Conservation (phyloP, 108 stramenopile species). For the Craspedostauros australis region DNA sequence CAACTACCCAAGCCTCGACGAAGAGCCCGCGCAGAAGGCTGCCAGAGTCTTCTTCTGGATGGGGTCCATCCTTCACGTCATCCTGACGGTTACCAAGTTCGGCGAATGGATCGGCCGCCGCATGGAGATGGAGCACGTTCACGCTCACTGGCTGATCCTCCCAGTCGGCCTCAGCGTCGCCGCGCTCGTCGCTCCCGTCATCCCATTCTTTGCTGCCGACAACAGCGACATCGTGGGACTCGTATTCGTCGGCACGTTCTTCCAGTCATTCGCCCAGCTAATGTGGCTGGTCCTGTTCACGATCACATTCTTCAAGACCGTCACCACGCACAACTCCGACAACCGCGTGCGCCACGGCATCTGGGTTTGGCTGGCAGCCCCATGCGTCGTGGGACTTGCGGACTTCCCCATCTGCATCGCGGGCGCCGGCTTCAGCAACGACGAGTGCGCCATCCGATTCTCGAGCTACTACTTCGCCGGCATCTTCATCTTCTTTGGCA, state of each 20-base stretch:
- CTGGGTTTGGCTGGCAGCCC: constrained; percentile 30
- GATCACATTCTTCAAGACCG: constrained; percentile 23
- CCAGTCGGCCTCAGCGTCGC: constrained; percentile 16
- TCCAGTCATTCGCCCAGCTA: constrained; percentile 20
- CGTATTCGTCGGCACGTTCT: constrained; percentile 18
- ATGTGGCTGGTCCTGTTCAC: constrained; percentile 23
- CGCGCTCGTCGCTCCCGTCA: constrained; percentile 7
- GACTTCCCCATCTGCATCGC: constrained; percentile 16
- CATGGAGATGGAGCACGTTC: constrained; percentile 23
- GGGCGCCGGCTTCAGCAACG: not conserved
- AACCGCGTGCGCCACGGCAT: constrained; percentile 22
- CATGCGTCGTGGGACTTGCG: constrained; percentile 21
- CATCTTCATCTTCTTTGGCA: constrained; percentile 16
- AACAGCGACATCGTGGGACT: constrained; percentile 4
- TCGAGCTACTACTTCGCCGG: constrained; percentile 14
- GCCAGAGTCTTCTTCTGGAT: constrained; percentile 26
- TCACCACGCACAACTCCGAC: constrained; percentile 30
- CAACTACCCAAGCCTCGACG: not conserved
- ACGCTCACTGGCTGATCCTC: constrained; percentile 19
- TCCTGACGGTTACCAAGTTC: constrained; percentile 17
- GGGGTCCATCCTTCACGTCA: constrained; percentile 13
- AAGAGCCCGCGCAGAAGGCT: not conserved
- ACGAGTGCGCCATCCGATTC: not conserved
- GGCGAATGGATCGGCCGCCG: constrained; percentile 29
- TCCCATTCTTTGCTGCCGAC: constrained; percentile 12